Base-by-base conservation (phyloP, 2,329 filamentous ascomycete genomes). In the Ciborinia camelliae region DNA sequence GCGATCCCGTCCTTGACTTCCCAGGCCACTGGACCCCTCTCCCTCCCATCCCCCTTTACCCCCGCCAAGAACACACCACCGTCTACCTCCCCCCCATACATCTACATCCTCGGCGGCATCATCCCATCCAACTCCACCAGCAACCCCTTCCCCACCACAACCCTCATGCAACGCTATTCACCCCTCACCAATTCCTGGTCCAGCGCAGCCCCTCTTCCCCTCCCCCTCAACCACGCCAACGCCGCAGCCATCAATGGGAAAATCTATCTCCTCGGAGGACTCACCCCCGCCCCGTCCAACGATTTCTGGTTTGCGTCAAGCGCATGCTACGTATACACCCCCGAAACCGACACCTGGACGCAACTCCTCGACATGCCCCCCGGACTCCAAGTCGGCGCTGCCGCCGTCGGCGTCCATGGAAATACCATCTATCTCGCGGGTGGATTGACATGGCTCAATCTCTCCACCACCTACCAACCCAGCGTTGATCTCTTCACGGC, bases 191-290 rank as follows among this genome's bases (percentile, higher is more conserved):
- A 76, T 53, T 70, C 68, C 20, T 79, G 76, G 76, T 62, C 54
- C 12, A 54, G 58, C 1, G 72, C 67, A 1, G 68, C 76, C 0
- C 68, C 73, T 5, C 63, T 75, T 0, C 78, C 78, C 0, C 51
- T 72, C 0, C 52, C 69, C 6, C 66, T 77, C 3, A 79, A 78
- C 55, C 77, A 80, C 61, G 70, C 74, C 53, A 80, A 80, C 59
- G 74, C 72, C 26, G 78, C 75, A 8, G 74, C 69, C 0, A 70
- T 77, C 2, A 65, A 75, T 51, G 74, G 73, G 52, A 77, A 76
- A 62, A 71, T 79, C 15, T 79, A 79, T 63, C 57, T 80, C 0
- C 70, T 80, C 2, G 78, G 79, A 7, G 78, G 76, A 0, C 71
- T 80, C n/a, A 66, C 51, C 23, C 43, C n/a, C 52, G 48, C 23